phyloP scores from a whole-genome alignment of 768 basidiomycete genomes.

The Crepidotus variabilis region DNA sequence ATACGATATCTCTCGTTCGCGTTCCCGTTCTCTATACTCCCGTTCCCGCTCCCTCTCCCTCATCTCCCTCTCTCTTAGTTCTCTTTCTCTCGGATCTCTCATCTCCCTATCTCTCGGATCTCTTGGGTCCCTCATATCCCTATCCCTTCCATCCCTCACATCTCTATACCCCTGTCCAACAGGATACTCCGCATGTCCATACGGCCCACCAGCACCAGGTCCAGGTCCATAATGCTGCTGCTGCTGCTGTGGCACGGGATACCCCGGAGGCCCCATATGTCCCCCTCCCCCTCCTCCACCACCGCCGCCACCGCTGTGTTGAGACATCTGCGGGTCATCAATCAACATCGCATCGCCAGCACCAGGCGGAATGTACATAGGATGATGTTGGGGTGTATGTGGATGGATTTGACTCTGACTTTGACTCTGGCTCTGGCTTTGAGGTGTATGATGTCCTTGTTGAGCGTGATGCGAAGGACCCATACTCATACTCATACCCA shows the following conservation, averaged over 20 bases:
- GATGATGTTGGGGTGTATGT: too few relatives aligned
- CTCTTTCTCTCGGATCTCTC: conserved; percentile 1
- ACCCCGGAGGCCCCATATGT: neutral
- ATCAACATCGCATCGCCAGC: neutral
- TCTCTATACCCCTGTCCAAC: neutral
- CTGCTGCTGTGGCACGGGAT: neutral
- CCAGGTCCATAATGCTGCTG: too few relatives aligned
- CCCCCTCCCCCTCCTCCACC: too few relatives aligned
- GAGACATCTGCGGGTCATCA: neutral
- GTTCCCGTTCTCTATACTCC: conserved; percentile 1
- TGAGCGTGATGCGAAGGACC: too few relatives aligned
- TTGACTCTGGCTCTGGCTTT: too few relatives aligned
- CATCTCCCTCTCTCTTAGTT: neutral
- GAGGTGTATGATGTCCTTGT: too few relatives aligned
- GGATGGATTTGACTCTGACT: too few relatives aligned
- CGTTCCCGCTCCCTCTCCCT: conserved; percentile 1
- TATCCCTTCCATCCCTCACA: neutral
- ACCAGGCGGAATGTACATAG: too few relatives aligned
- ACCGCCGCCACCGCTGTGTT: neutral
- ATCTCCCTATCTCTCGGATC: conserved; percentile 2
- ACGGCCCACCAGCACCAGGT: neutral
- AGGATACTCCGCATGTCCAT: neutral
- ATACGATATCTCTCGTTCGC: conserved; percentile 1
- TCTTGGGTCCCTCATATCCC: neutral
- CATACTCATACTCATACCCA: neutral